Conservation (phyloP, 2,329 filamentous ascomycete species). For the Aspergillus sp. region DNA sequence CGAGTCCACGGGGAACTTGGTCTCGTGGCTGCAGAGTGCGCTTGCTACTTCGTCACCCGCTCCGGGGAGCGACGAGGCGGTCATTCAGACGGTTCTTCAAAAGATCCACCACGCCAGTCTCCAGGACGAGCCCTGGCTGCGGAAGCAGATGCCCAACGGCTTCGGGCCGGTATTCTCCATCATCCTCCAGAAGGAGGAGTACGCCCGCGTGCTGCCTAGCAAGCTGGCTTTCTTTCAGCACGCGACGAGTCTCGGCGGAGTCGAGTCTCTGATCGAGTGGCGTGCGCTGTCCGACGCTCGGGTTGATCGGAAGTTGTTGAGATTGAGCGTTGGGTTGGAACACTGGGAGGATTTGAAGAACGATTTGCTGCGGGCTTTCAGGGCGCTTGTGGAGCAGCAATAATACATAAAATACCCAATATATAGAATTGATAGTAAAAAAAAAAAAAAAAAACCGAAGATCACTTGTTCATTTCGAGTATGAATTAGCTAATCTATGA, state of each 20-base stretch:
- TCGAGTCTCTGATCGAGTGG: slow-evolving; percentile 97
- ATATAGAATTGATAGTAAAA: no score
- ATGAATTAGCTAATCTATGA: no score
- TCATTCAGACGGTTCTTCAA: slow-evolving; percentile 56
- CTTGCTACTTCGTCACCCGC: slow-evolving; percentile 39
- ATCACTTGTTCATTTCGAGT: no score
- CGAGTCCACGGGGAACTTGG: slow-evolving; percentile 66
- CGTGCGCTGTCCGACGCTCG: slow-evolving; percentile 75
- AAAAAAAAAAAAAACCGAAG: no score
- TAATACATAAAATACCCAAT: background rate
- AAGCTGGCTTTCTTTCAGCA: slow-evolving; percentile 84
- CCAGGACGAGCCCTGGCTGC: slow-evolving; percentile 73
- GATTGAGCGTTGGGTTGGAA: slow-evolving; percentile 85
- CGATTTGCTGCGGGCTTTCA: slow-evolving; percentile 69
- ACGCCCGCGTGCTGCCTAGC: slow-evolving; percentile 70
- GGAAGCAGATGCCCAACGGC: slow-evolving; percentile 84
- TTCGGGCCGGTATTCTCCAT: slow-evolving; percentile 87
- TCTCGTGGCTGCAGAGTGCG: slow-evolving; percentile 65
- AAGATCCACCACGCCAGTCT: slow-evolving; percentile 75
- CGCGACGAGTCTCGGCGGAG: slow-evolving; percentile 87
- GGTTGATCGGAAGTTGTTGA: slow-evolving; percentile 70
- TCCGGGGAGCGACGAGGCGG: slow-evolving; percentile 40
- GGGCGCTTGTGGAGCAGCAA: slow-evolving; percentile 19
- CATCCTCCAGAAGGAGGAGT: slow-evolving; percentile 56
- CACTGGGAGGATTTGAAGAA: slow-evolving; percentile 76